Conservation (phyloP, 805 yeast genomes). For the Hanseniaspora vineae region DNA sequence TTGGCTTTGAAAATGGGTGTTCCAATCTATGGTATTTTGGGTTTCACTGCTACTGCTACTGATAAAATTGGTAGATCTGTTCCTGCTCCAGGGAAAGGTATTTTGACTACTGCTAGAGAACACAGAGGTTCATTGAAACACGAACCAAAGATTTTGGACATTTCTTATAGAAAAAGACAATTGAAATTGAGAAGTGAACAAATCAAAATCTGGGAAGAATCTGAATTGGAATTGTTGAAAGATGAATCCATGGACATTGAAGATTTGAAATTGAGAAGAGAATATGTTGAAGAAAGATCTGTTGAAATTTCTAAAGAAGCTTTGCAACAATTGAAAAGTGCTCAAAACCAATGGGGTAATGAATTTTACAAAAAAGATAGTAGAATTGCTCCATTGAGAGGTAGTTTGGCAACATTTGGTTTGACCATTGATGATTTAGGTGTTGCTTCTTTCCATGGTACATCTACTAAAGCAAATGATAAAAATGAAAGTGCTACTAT, state of each 20-base stretch:
- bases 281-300: constrained; percentile 66
- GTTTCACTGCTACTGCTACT: constrained; percentile 90
- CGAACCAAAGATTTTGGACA: constrained; percentile 70
- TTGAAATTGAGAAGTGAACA: constrained; percentile 65
- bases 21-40: constrained; percentile 92
- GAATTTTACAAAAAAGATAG: constrained; percentile 85
- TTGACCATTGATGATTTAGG: constrained; percentile 89
- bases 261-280: constrained; percentile 34
- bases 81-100: constrained; percentile 99
- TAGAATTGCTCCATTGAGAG: constrained; percentile 92
- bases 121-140: constrained; percentile 68
- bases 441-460: constrained; percentile 98
- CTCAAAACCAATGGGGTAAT: constrained; percentile 91
- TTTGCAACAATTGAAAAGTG: constrained; percentile 69
- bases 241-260: constrained; percentile 53
- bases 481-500: constrained; percentile 93
- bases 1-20: constrained; percentile 97
- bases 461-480: constrained; percentile 96
- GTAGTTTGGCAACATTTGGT: constrained; percentile 89
- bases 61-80: constrained; percentile 98
- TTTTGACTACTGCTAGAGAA: constrained; percentile 95
- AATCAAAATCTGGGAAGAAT: constrained; percentile 72
- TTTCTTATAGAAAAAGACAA: constrained; percentile 90
- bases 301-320: constrained; percentile 84
- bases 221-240: constrained; percentile 56